Evolutionary conservation across 257 asterid genomes (phyloP).

Genomic region (Echium plantagineum): DNA sequence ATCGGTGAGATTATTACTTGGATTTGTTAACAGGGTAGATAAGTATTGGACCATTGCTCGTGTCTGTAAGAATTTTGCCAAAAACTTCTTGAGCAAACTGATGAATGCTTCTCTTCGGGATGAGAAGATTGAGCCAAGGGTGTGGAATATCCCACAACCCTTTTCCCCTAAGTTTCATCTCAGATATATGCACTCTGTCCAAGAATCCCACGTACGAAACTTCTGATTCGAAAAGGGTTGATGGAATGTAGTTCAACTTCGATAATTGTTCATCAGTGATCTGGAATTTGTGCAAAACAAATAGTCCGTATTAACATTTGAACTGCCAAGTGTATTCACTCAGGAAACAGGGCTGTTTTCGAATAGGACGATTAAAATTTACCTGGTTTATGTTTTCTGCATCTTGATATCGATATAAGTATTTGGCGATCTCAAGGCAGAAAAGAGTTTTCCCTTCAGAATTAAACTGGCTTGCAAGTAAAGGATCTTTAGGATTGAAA

Average conservation of each 20-base stretch:
- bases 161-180: constrained; percentile 45
- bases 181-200: constrained; percentile 71
- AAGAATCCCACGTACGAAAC: constrained; percentile 62
- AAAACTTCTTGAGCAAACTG: constrained; percentile 59
- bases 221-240: constrained; percentile 66
- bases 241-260: constrained; percentile 42
- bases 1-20: constrained; percentile 29
- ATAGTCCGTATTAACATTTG: constrained; percentile 9
- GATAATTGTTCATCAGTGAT: constrained; percentile 53
- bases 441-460: constrained; percentile 70
- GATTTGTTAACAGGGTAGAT: constrained; percentile 83
- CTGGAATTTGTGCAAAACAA: constrained; percentile 44
- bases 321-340: constrained; percentile 3
- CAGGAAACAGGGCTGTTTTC: background rate
- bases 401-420: constrained; percentile 46
- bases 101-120: constrained; percentile 64
- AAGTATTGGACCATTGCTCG: constrained; percentile 80
- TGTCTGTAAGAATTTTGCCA: constrained; percentile 57
- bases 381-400: constrained; percentile 34
- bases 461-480: constrained; percentile 49
- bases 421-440: constrained; percentile 80
- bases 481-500: constrained; percentile 71
- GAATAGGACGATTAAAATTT: constrained; percentile 9
- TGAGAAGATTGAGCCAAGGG: constrained; percentile 86
- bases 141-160: constrained; percentile 96